Evolutionary conservation across 495 filamentous ascomycete genomes (phyloP).

Genomic region (Aspergillus panamensis): DNA sequence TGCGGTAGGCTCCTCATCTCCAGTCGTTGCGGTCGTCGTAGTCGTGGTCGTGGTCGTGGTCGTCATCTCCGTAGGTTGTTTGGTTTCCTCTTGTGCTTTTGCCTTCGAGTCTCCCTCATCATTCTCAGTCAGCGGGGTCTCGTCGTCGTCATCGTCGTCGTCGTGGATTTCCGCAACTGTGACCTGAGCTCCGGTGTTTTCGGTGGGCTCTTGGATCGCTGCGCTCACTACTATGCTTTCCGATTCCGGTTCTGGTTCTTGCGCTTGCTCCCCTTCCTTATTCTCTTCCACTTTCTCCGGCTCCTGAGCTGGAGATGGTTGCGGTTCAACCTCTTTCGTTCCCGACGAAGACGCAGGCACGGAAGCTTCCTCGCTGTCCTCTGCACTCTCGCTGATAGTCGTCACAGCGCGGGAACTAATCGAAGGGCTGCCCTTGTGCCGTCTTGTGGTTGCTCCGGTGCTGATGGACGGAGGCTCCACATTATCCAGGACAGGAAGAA

Average conservation of each 20-base stretch:
- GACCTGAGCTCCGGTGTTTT: slow-evolving; percentile 18
- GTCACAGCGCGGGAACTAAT: slow-evolving; percentile 64
- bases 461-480: slow-evolving; percentile 41
- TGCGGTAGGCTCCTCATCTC: not conserved
- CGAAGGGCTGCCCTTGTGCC: slow-evolving; percentile 71
- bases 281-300: not conserved
- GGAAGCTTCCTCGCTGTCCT: slow-evolving; percentile 51
- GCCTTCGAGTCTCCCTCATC: slow-evolving; percentile 2
- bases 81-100: not conserved
- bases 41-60: not conserved
- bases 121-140: not conserved
- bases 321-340: slow-evolving; percentile 13
- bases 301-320: slow-evolving; percentile 3
- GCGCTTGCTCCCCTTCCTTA: too few species aligned
- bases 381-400: slow-evolving; percentile 67
- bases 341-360: not conserved
- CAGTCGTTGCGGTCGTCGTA: not conserved
- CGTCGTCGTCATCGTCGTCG: slow-evolving; percentile 14
- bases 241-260: too few species aligned
- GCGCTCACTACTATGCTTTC: not conserved
- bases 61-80: not conserved
- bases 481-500: slow-evolving; percentile 24
- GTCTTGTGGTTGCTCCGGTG: slow-evolving; percentile 63
- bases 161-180: slow-evolving; percentile 24
- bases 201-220: not conserved